Base-by-base conservation (phyloP, 441 rosid genomes). In the Kokia cookei region DNA sequence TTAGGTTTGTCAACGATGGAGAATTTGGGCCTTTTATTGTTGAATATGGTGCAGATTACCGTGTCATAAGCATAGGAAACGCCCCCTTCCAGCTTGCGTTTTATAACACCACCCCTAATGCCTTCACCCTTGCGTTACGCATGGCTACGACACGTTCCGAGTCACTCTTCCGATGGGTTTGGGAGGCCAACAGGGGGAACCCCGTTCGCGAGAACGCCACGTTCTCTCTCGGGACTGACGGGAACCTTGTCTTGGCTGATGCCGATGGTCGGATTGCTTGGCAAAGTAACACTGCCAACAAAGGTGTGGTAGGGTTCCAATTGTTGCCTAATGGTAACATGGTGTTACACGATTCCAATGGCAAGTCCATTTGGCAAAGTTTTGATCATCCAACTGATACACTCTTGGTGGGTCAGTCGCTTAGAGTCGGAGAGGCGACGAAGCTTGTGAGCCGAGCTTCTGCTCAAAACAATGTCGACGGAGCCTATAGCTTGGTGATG, bases 61-160 rank as follows among this genome's bases (percentile, higher is more conserved):
- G 91, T 75, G 77, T 72, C 12, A 45, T 74, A 5, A 59, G 61
- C 9, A 53, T 83, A 0, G 78, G 57, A 62, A 75, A 1, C 54
- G 63, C 83, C 40, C 89, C 90, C 14, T 91, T 93, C 72, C 90
- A 88, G n/a, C 87, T 93, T 4, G 82, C 84, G 72, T 93, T 93
- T 69, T 93, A 90, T 73, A 91, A 89, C 87, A 90, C 97, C 59
- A 90, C 98, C 12, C 89, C 90, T 1, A 86, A 86, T 59, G 89
- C 83, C 13, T 91, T 68, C 84, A 91, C 92, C 2, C 82, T 91
- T 5, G 92, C 92, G 10, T 75, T 93, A 1, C 78, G 92, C n/a
- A 85, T 90, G 79, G 93, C 88, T 1, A 82, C 83, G 5, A 66
- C 75, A 12, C 81, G 82, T 3, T 78, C 86, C 9, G 87, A 86